Percentiles rank a stretch among this genome's conserved stretches.
Evolutionary conservation across 2,329 filamentous ascomycete species (phyloP).

Genomic region (Grosmannia serpens): DNA sequence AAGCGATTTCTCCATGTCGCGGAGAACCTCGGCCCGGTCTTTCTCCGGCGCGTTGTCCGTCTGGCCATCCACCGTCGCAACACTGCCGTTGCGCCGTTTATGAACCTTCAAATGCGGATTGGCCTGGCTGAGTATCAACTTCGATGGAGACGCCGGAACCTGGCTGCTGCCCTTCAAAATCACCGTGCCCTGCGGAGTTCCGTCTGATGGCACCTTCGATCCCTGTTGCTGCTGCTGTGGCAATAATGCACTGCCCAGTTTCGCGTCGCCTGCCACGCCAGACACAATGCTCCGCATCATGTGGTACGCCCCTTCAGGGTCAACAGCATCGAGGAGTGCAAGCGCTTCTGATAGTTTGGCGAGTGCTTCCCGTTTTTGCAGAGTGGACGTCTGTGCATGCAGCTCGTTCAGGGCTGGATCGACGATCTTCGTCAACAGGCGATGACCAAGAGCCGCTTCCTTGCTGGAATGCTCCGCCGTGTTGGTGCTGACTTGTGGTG

Average conservation of each 20-base stretch:
- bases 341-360: slow-evolving; percentile 78
- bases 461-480: slow-evolving; percentile 52
- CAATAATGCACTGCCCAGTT: slow-evolving; percentile 43
- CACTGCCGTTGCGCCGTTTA: slow-evolving; percentile 47
- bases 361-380: slow-evolving; percentile 68
- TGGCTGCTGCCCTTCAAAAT: slow-evolving; percentile 41
- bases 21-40: slow-evolving; percentile 17
- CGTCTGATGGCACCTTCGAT: slow-evolving; percentile 26
- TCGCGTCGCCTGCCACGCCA: slow-evolving; percentile 58
- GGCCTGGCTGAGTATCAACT: slow-evolving; percentile 65
- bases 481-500: slow-evolving; percentile 18
- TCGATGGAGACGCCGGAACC: slow-evolving; percentile 34
- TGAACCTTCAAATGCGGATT: slow-evolving; percentile 81
- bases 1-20: slow-evolving; percentile 34
- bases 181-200: slow-evolving; percentile 42
- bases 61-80: slow-evolving; percentile 18
- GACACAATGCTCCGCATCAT: slow-evolving; percentile 68
- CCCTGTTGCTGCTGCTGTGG: slow-evolving; percentile 15
- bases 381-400: slow-evolving; percentile 61
- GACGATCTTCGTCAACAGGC: slow-evolving; percentile 69
- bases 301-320: slow-evolving; percentile 83
- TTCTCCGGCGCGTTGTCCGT: slow-evolving; percentile 29
- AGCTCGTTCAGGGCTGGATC: slow-evolving; percentile 78
- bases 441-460: slow-evolving; percentile 70
- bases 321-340: slow-evolving; percentile 69